Evolutionary conservation across 2,329 filamentous ascomycete species (phyloP).

Genomic region (Pseudopyricularia javanii): DNA sequence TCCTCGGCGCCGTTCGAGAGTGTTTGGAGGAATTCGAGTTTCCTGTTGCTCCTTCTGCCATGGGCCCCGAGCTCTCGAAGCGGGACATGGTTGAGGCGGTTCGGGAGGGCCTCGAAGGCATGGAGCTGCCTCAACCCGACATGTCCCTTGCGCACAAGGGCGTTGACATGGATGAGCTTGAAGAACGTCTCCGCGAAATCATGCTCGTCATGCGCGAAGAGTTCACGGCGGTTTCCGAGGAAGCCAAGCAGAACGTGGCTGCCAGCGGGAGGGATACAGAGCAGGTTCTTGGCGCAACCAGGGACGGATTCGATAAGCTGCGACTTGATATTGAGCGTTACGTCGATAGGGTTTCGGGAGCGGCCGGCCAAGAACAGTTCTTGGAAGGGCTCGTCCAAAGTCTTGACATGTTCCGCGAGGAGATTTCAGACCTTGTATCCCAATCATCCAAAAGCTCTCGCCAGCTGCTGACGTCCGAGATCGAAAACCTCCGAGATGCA

Average conservation of each 20-base stretch:
- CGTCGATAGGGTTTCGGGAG: conserved; percentile 58
- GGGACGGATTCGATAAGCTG: conserved; percentile 74
- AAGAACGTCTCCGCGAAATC: conserved; percentile 51
- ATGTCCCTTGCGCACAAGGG: conserved; percentile 19
- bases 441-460: conserved; percentile 37
- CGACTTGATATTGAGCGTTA: conserved; percentile 71
- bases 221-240: conserved; percentile 47
- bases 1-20: conserved; percentile 72
- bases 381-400: conserved; percentile 54
- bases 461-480: conserved; percentile 67
- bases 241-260: conserved; percentile 65
- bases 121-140: conserved; percentile 27
- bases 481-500: conserved; percentile 68
- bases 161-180: conserved; percentile 27
- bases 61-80: conserved; percentile 40
- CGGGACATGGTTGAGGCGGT: conserved; percentile 55
- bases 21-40: conserved; percentile 79
- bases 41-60: conserved; percentile 45
- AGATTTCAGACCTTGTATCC: conserved; percentile 50
- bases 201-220: conserved; percentile 46
- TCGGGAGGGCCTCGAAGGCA: conserved; percentile 41
- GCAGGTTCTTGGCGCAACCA: conserved; percentile 77
- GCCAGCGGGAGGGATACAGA: conserved; percentile 74
- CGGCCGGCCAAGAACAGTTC: conserved; percentile 64
- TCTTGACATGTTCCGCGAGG: conserved; percentile 54